Base-by-base conservation (phyloP, 371 early-diverging fungal genomes). In the Rhizomucor pusillus region DNA sequence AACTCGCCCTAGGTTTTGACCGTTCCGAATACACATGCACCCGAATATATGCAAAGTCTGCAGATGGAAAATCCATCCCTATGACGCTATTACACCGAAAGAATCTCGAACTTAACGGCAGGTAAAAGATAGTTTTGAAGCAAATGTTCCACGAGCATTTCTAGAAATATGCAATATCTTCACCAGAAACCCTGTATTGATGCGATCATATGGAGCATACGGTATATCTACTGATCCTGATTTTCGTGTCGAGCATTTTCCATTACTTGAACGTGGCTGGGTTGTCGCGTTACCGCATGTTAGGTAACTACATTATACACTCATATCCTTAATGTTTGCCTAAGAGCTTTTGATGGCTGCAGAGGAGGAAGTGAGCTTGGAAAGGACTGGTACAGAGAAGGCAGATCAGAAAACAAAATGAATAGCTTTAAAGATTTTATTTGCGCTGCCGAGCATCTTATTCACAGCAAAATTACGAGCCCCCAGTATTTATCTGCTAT, bases 321-420 rank as follows among this genome's bases (percentile, higher is more conserved):
- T 49, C 23, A n/a, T n/a, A n/a, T n/a, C n/a, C n/a, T n/a, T n/a
- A 29, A 29, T 29, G 3, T 7, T 29, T 29, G 7, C 29, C 34
- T n/a, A 58, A 45, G 14, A 24, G 23, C 29, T 55, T 11, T 25
- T 25, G 41, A 23, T 18, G 3, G 11, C 25, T 18, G 35, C 5
- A 82, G 90, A n/a, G 94, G 94, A 9, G 93, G 95, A 3, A 77
- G 86, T 13, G 94, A 93, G 49, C 60, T 93, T 1, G 94, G 93
- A 0, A 66, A 76, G 5, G 53, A 67, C 7, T 93, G 94, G 93
- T 89, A 93, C 56, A 66, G 82, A 46, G 74, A 74, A 16, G 94
- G 92, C 9, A 86, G 84, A 54, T 63, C 84, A 24, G 50, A 69
- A 34, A 68, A 86, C 40, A 93, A 93, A 65, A 58, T 66, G 58